Base-by-base conservation (phyloP, 1,139 yeast genomes). In the Suhomyces terraborum region DNA sequence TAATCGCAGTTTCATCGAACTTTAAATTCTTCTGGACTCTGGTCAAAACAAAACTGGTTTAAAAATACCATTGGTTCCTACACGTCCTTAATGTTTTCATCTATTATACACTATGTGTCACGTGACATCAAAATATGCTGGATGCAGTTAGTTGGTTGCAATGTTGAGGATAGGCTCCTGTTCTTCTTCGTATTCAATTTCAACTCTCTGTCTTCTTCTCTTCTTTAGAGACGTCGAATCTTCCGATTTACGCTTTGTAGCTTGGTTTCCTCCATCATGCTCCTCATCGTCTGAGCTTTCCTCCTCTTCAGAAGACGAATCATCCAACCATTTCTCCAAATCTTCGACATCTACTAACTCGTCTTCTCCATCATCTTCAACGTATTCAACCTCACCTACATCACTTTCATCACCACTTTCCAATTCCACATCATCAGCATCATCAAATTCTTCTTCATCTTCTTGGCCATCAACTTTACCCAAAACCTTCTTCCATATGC, bases 321-420 rank as follows among this genome's bases (percentile, higher is more conserved):
- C 86, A 49, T 82, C 95, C 39, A 91, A 75, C 96, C 96, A 89
- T 62, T 79, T 82, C 64, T 89, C 95, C 49, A 89, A 71, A 56
- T 89, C 97, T 66, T 89, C 96, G 69, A 89, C 78, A 59, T 91
- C 97, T 19, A 86, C 95, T 56, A 88, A 71, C 46, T 89, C 97
- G 47, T 85, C 96, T 29, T 86, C 95, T 14, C 83, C 94, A 38
- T 84, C 84, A 51, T 86, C 96, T 59, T 83, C 93, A 30, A 86
- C 95, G 55, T 82, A 85, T 59, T 88, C 96, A 36, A 87, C 81
- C 61, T 86, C 86, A 27, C 88, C 95, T 42, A 76, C 84, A 49
- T 84, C 91, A 46, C 79, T 73, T 46, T 82, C 86, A 40, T 77
- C 82, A 13, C 68, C 72, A 47, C 67, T 59, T 38, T 76, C 83